Evolutionary conservation across 2,329 filamentous ascomycete genomes (phyloP), one percentile per base, ranked within the genome.

Genomic region (Ilyonectria mors-panacis): DNA sequence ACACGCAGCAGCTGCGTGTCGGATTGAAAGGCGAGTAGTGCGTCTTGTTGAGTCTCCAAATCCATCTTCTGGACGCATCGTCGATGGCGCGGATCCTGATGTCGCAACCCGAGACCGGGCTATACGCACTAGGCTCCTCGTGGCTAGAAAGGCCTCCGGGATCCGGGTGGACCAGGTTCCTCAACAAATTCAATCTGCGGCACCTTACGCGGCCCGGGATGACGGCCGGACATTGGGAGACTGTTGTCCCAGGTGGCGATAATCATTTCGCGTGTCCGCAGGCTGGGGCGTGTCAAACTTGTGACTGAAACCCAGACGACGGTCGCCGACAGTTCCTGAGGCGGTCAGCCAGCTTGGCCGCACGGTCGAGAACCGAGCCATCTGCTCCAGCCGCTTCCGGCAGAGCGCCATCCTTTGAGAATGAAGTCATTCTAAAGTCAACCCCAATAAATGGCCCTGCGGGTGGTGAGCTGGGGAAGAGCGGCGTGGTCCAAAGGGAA

Each of bases 381-480:
- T 87, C 81, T 3, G 89, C 48, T 89, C 86, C 39, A 84, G 83
- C 57, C 95, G n/a, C n/a, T n/a, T n/a, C 88, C 13, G 90, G 87
- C 21, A 98, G 81, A 28, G 90, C 88, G 61, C 93, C 92, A 57
- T 89, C 86, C 1, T 88, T 82, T 7, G 89, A 86, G 65, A n/a
- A 97, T 83, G 76, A 98, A 97, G 79, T 98, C 95, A 75, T 97
- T 94, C 77, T 98, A 39, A 97, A 88, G 76, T 97, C 95, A 70
- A 98, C 86, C 19, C 97, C 83, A 21, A 98, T 84, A 48, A 99
- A 85, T n/a, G 1, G 94, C 95, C 81, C 88, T 89, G 58, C 89
- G 86, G 9, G 89, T 89, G 33, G 81, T 83, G 59, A 92, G 80
- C 55, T 86, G 81, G 12, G 89, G 89, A 21, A 91, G 82, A 39